These are phyloP conservation scores for Exophiala alcalophila DNA, from an alignment of 2,329 filamentous ascomycete species.

Conservation along the genomic window DNA sequence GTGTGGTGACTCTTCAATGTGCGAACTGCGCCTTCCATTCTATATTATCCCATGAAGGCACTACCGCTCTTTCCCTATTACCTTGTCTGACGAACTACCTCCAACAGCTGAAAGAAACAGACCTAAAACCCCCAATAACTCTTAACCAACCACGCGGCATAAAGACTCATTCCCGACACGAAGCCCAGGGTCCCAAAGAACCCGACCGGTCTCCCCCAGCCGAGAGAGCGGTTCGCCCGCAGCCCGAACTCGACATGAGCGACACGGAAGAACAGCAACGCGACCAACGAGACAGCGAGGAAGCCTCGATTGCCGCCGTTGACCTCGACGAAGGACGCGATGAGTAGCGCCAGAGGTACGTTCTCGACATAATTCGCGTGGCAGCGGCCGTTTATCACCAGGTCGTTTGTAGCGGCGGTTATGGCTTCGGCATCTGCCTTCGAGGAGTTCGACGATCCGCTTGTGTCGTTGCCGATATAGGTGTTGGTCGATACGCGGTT, in stretches of 20 bases:
- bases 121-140: conserved; percentile 35
- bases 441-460: not conserved
- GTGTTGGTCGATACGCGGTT: conserved; percentile 36
- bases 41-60: no score
- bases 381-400: conserved; percentile 38
- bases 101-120: not conserved
- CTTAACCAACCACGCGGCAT: conserved; percentile 33
- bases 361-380: conserved; percentile 47
- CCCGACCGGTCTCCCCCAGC: conserved; percentile 31
- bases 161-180: conserved; percentile 31
- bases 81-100: not conserved
- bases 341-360: conserved; percentile 40
- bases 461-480: conserved; percentile 28
- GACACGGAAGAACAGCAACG: conserved; percentile 40
- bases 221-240: conserved; percentile 30
- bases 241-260: conserved; percentile 43
- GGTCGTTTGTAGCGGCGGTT: no score
- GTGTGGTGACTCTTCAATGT: no score
- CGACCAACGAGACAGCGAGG: conserved; percentile 40
- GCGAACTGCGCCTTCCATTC: no score
- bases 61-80: not conserved
- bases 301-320: conserved; percentile 42
- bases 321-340: conserved; percentile 44
- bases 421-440: no score
- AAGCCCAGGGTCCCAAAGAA: conserved; percentile 32